Evolutionary conservation across 202 grass and related monocot genomes (phyloP).

Genomic region (Elaeis oleifera): DNA sequence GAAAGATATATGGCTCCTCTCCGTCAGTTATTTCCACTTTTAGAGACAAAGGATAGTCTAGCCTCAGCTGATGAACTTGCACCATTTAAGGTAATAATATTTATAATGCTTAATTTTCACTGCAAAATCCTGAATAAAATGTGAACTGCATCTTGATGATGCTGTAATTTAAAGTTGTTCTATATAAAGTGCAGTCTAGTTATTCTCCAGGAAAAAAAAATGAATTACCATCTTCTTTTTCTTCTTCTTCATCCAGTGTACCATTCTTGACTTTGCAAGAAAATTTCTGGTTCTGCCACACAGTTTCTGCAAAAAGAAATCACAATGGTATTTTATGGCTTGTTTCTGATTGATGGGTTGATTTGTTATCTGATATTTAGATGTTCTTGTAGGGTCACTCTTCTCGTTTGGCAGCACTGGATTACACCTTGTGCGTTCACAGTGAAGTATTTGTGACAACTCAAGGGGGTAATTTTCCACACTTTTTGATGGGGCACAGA

Average conservation of each 20-base stretch:
- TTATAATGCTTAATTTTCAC: background rate
- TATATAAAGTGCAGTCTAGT: too few species aligned
- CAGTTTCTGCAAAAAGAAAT: too few species aligned
- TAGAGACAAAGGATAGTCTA: constrained; percentile 80
- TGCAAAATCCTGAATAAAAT: too few species aligned
- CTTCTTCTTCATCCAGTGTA: too few species aligned
- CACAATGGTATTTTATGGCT: too few species aligned
- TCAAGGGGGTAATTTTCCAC: constrained; percentile 94
- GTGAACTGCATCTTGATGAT: too few species aligned
- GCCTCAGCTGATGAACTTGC: constrained; percentile 66
- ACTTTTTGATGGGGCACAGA: constrained; percentile 79
- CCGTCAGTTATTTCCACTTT: constrained; percentile 65
- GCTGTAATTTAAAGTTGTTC: too few species aligned
- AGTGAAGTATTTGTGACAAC: constrained; percentile 78
- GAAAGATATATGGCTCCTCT: constrained; percentile 76
- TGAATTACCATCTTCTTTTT: too few species aligned
- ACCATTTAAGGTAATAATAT: constrained; percentile 47
- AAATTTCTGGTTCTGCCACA: too few species aligned
- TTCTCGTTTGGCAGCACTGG: constrained; percentile 71
- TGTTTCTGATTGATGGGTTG: background rate
- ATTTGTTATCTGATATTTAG: constrained; percentile 4
- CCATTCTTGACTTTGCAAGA: too few species aligned
- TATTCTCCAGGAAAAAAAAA: too few species aligned
- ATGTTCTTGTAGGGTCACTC: constrained; percentile 55
- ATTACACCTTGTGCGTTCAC: constrained; percentile 59